These are phyloP conservation scores for Cucumis sativus DNA, from an alignment of 306 rosid species.

Conservation along the genomic window Cucumber_9930_V3 NC_026659.2:27413501-27414000, in stretches of 20 bases:
- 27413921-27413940: background rate
- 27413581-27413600: conserved; percentile 88
- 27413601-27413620: background rate
- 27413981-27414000: background rate
- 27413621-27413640: background rate
- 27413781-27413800: conserved; percentile 88
- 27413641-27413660: background rate
- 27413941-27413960: background rate
- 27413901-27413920: background rate
- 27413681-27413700: background rate
- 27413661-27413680: background rate
- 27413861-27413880: background rate
- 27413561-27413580: conserved; percentile 95
- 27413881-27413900: background rate
- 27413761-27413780: conserved; percentile 96
- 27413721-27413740: conserved; percentile 97
- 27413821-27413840: background rate
- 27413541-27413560: conserved; percentile 99
- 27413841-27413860: conserved; percentile 1
- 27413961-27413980: background rate
- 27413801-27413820: conserved; percentile 62
- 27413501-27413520: conserved; percentile 91
- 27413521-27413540: conserved; percentile 96
- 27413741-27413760: conserved; percentile 96
- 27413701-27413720: conserved; percentile 22